These are phyloP conservation scores for Tricholoma furcatifolium DNA, from an alignment of 768 basidiomycete species.

Conservation along the genomic window DNA sequence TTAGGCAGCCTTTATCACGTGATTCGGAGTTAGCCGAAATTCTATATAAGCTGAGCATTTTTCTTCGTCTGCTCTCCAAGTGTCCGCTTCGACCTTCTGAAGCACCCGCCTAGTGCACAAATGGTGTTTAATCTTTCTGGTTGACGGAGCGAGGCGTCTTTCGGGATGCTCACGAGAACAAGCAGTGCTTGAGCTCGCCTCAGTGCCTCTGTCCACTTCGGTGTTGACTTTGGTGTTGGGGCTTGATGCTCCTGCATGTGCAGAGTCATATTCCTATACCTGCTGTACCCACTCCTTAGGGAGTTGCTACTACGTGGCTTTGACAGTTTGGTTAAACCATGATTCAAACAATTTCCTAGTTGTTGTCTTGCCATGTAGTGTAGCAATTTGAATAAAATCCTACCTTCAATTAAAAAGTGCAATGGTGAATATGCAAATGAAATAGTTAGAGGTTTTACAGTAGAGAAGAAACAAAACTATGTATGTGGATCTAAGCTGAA, in stretches of 20 bases:
- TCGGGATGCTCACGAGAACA: slow-evolving; percentile 37
- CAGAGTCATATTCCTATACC: slow-evolving; percentile 84
- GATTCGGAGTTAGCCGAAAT: slow-evolving; percentile 21
- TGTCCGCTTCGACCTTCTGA: slow-evolving; percentile 71
- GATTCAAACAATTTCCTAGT: slow-evolving; percentile 52
- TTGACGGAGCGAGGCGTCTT: slow-evolving; percentile 76
- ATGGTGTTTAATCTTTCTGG: slow-evolving; percentile 63
- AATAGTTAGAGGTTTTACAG: too few species aligned
- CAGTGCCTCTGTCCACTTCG: not conserved
- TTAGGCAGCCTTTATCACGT: slow-evolving; percentile 12
- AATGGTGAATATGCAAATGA: too few species aligned
- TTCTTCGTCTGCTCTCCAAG: slow-evolving; percentile 34
- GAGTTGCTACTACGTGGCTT: slow-evolving; percentile 71
- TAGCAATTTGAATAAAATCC: not conserved
- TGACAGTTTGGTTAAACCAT: slow-evolving; percentile 87
- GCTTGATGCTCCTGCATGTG: slow-evolving; percentile 37
- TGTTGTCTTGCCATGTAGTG: not conserved
- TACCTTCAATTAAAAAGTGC: too few species aligned
- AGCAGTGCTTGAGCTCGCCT: slow-evolving; percentile 29
- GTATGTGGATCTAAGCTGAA: not conserved
- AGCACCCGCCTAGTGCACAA: slow-evolving; percentile 52
- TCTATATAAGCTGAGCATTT: slow-evolving; percentile 24
- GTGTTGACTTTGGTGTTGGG: slow-evolving; percentile 52
- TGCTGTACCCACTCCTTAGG: slow-evolving; percentile 54
- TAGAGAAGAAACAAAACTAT: not conserved